These are phyloP conservation scores for Tieghemostelium lacteum DNA, from an alignment of 78 protist species.

Conservation along the genomic window DNA sequence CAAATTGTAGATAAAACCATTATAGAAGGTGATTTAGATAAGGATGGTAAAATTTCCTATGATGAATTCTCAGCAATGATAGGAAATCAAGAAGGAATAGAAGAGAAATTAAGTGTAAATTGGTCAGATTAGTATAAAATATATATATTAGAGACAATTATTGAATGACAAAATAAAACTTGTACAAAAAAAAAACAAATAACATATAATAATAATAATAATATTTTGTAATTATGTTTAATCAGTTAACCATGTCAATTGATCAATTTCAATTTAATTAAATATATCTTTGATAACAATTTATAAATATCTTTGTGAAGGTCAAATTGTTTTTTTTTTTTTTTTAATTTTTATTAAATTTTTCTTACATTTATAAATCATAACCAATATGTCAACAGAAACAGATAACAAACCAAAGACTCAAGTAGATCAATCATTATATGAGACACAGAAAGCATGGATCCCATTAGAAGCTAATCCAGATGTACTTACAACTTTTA, in stretches of 20 bases:
- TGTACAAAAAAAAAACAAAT: no score
- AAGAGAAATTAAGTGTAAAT: constrained; percentile 67
- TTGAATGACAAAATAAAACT: no score
- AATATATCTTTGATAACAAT: not conserved
- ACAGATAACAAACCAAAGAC: no score
- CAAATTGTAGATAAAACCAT: constrained; percentile 98
- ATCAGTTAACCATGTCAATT: no score
- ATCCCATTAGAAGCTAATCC: constrained; percentile 95
- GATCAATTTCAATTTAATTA: no score
- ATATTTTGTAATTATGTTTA: no score
- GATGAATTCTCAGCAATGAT: constrained; percentile 86
- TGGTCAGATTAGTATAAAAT: constrained; percentile 62
- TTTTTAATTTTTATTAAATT: no score
- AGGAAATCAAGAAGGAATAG: constrained; percentile 75
- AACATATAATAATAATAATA: no score
- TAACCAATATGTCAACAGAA: no score
- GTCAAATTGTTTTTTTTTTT: no score
- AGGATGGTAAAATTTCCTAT: constrained; percentile 89
- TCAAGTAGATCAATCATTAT: constrained; percentile 1
- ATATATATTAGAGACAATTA: no score
- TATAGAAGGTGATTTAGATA: constrained; percentile 91
- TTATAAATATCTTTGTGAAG: not conserved
- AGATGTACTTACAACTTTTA: constrained; percentile 86
- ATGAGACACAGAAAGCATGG: constrained; percentile 86
- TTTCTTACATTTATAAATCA: no score